These are phyloP conservation scores for Panicum miliaceum DNA, from an alignment of 176 grass and related monocot genomes.

Conservation along the genomic window DNA sequence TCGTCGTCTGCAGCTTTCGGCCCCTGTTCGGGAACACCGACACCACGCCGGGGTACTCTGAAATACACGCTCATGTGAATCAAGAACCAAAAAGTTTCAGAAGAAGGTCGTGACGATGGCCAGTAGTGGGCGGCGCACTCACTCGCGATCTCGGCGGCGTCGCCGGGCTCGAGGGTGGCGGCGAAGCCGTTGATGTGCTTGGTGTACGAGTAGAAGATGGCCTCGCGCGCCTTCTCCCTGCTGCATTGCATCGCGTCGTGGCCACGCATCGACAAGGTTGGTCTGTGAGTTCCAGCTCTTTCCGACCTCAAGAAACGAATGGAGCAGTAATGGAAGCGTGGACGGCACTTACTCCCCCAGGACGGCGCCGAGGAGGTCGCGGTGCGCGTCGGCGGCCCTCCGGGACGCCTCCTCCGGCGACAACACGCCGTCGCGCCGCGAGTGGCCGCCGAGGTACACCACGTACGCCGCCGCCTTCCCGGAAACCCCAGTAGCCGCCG, in stretches of 20 bases:
- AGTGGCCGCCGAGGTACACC: constrained; percentile 77
- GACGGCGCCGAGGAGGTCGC: constrained; percentile 64
- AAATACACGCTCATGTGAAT: neutral
- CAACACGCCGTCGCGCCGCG: constrained; percentile 6
- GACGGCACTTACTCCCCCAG: constrained; percentile 57
- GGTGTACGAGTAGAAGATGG: constrained; percentile 90
- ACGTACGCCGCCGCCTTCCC: constrained; percentile 61
- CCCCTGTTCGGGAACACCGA: constrained; percentile 76
- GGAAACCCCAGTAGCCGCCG: neutral
- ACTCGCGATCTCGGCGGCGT: constrained; percentile 58
- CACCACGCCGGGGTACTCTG: constrained; percentile 62
- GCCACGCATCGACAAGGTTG: neutral
- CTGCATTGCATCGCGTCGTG: constrained; percentile 24
- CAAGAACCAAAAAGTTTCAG: no score
- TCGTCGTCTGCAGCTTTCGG: constrained; percentile 74
- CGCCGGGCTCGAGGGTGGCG: constrained; percentile 53
- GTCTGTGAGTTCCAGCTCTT: neutral
- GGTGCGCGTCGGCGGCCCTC: constrained; percentile 50
- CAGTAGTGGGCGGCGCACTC: neutral
- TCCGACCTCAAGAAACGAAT: neutral
- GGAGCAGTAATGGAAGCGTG: neutral
- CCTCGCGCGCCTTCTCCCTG: constrained; percentile 45
- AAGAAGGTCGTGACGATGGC: no score
- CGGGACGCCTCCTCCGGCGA: constrained; percentile 30
- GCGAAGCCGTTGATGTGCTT: constrained; percentile 87